Evolutionary conservation across 2,329 filamentous ascomycete species (phyloP), one percentile per base, ranked within the genome.

Genomic region (Davidsoniella neocaledoniae): DNA sequence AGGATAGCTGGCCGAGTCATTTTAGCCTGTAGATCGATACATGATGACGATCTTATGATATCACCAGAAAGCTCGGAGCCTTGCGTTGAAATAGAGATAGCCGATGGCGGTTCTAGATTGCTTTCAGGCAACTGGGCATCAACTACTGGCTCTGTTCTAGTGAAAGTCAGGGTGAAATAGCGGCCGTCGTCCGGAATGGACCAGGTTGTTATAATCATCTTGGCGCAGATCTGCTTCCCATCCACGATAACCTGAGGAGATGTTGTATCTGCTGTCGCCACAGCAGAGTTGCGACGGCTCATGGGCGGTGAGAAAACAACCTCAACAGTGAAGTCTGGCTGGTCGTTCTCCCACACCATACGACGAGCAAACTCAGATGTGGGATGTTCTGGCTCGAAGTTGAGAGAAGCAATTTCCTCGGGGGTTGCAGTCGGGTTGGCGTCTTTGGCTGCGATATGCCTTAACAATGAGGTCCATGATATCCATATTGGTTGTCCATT

Each of bases 131-230:
- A 7, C 3, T 45, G 33, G 8, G 40, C 17, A 66, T 55, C 0
- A 61, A 58, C 0, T 66, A 58, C 2, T 61, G 50, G 0, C 61
- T 59, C 0, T 67, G 75, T 72, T 54, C 72, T 78, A 9, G 82
- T 87, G 54, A 88, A 87, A 0, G 81, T 85, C 52, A 87, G 65
- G 1, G 81, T 86, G 59, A 79, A 87, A 62, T 81, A 86, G 56
- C 79, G 73, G 17, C 72, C 70, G 40, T 83, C 76, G 38, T 82
- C 74, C n/a, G 74, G 68, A 53, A 42, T n/a, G 3, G 76, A 72
- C 79, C 82, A 88, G 5, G 84, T 74, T 0, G 79, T 83, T 19
- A 87, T 76, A 43, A 86, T 84, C 79, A 87, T 84, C 55, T 80
- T 81, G 19, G 83, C 79, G 54, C 76, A 75, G 0, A 76, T 63